Base-by-base conservation (phyloP, 106 monocot genomes). In the Dioscorea dumetorum region DNA sequence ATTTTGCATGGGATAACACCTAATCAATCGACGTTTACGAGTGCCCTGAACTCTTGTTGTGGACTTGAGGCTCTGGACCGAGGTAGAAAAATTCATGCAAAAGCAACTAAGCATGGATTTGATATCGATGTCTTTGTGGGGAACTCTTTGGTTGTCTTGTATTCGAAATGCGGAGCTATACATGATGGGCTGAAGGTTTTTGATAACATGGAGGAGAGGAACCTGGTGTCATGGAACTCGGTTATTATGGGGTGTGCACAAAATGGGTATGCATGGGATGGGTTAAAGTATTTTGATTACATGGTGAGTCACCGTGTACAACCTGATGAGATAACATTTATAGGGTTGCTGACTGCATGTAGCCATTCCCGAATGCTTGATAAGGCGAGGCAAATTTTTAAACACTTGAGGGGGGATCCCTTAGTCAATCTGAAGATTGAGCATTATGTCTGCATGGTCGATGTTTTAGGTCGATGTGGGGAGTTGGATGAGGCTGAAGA, bases 171-270 rank as follows among this genome's bases (percentile, higher is more conserved):
- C 56, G 91, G 91, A 50, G 78, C 74, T 57, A 73, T 87, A 41
- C 61, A 82, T 51, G 77, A 78, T 67, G 73, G 78, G 22, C 0
- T 84, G 64, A 73, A 28, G 28, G 50, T 80, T 91, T 91, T 35
- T 41, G 53, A 73, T 50, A 69, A 52, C 23, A 75, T 87, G 79
- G 32, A 54, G 21, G 48, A 56, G 19, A 79, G 74, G 48, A 91
- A 87, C 49, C 76, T 90, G 19, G 84, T 94, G 0, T 90, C 94
- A 12, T 94, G 94, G 94, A 94, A 94, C 61, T 74, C 94, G 8
- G 52, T 85, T 34, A 85, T 94, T 57, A 72, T 74, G 59, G 90
- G 90, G n/a, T 94, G 80, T 60, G 85, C 41, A 49, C 87, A 87
- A 62, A 90, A 94, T 81, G 85, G 94, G 4, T 68, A 69, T 60